Conservation (phyloP, 1,139 yeast genomes). For the Diutina ranongensis region DNA sequence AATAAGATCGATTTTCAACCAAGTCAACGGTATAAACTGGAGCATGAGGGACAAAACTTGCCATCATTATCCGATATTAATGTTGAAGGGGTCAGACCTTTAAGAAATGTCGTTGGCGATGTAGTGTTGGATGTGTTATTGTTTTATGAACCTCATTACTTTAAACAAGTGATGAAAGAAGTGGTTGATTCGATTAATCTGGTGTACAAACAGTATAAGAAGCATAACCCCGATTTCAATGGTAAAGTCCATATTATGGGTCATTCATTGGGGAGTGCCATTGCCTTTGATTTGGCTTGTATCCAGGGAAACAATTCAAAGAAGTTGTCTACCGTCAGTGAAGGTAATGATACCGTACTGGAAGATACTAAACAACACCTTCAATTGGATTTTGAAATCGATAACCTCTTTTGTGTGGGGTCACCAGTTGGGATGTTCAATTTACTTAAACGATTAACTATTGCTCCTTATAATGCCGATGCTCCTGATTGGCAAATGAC, state of each 20-base stretch:
- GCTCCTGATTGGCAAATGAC: conserved; percentile 10
- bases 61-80: conserved; percentile 68
- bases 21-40: conserved; percentile 21
- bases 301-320: conserved; percentile 32
- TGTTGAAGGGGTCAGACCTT: conserved; percentile 67
- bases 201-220: conserved; percentile 46
- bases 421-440: conserved; percentile 87
- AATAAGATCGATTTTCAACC: conserved; percentile 57
- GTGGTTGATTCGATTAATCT: conserved; percentile 65
- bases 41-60: conserved; percentile 18
- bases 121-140: conserved; percentile 77
- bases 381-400: conserved; percentile 56
- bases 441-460: conserved; percentile 47
- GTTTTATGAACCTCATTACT: conserved; percentile 70
- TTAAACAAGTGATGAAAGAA: conserved; percentile 47
- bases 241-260: conserved; percentile 81
- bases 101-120: conserved; percentile 73
- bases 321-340: background rate
- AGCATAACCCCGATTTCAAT: conserved; percentile 60
- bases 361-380: conserved; percentile 1
- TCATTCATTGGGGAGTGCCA: conserved; percentile 85
- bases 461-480: conserved; percentile 14
- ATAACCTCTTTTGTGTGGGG: conserved; percentile 71
- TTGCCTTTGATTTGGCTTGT: conserved; percentile 65
- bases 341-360: background rate